These are phyloP conservation scores for Talaromyces sp. DNA, from an alignment of 2,329 filamentous ascomycete genomes.

Conservation along the genomic window DNA sequence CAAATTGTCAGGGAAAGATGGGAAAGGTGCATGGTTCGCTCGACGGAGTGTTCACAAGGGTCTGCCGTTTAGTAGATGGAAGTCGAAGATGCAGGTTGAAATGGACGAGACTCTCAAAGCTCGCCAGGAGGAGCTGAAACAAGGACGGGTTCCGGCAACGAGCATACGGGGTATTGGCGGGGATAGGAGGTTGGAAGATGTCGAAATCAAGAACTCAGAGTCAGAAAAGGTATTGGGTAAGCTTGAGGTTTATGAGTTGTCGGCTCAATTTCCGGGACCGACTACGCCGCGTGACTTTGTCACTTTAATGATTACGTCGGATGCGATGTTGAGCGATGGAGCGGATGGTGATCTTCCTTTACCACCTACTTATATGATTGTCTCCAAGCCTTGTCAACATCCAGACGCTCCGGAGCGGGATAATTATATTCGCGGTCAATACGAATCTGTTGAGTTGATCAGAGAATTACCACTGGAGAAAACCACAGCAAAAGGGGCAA, in stretches of 20 bases:
- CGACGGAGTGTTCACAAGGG: conserved; percentile 78
- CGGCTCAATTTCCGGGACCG: conserved; percentile 85
- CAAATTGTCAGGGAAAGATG: conserved; percentile 75
- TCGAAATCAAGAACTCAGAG: conserved; percentile 46
- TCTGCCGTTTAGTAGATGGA: conserved; percentile 74
- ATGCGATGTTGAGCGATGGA: conserved; percentile 37
- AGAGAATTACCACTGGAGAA: conserved; percentile 60
- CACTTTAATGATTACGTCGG: conserved; percentile 70
- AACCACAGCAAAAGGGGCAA: background rate
- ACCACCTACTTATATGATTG: conserved; percentile 75
- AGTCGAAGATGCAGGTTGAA: conserved; percentile 71
- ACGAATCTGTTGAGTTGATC: conserved; percentile 90
- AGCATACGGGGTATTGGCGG: conserved; percentile 83
- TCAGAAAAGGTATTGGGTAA: conserved; percentile 25
- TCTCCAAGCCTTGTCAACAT: conserved; percentile 81
- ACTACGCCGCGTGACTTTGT: conserved; percentile 87
- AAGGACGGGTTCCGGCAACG: conserved; percentile 67
- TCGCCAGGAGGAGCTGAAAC: conserved; percentile 65
- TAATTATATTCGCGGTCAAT: conserved; percentile 78
- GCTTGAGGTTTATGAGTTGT: conserved; percentile 72
- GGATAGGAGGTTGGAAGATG: conserved; percentile 68
- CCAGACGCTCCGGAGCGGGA: conserved; percentile 66
- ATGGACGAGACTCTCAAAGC: conserved; percentile 75
- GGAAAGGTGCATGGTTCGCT: conserved; percentile 86
- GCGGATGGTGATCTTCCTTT: conserved; percentile 27